Evolutionary conservation across 495 filamentous ascomycete genomes (phyloP).

Genomic region (Penicillium cinerascens): DNA sequence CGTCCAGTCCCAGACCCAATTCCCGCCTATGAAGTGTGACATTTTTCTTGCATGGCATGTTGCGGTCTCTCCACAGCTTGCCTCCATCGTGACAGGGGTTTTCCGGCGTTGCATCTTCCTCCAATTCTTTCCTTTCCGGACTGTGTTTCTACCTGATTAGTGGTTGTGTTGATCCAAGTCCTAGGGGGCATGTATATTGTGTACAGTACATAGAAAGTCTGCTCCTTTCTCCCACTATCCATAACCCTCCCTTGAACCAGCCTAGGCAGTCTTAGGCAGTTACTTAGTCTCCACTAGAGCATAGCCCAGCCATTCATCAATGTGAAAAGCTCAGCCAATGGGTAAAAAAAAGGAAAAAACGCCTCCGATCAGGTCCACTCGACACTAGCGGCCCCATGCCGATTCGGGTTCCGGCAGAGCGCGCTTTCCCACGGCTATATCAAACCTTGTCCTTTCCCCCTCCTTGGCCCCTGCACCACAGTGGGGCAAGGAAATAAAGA

Average conservation of each 20-base stretch:
- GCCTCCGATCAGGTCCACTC: slow-evolving; percentile 3
- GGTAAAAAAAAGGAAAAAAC: slow-evolving; percentile 2
- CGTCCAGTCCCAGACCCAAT: not conserved
- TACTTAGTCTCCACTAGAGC: not conserved
- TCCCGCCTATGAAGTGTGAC: slow-evolving; percentile 10
- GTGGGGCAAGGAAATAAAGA: slow-evolving; percentile 8
- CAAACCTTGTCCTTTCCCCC: not conserved
- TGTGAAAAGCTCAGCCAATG: not conserved
- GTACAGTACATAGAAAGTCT: slow-evolving; percentile 35
- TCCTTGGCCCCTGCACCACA: slow-evolving; percentile 7
- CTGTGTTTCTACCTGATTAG: slow-evolving; percentile 13
- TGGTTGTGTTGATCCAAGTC: slow-evolving; percentile 1
- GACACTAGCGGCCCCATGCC: slow-evolving; percentile 3
- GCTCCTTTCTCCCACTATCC: slow-evolving; percentile 12
- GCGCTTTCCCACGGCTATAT: slow-evolving; percentile 17
- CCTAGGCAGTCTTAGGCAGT: not conserved
- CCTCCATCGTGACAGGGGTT: slow-evolving; percentile 27
- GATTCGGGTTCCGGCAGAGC: slow-evolving; percentile 15
- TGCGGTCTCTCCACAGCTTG: slow-evolving; percentile 18
- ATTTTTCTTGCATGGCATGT: slow-evolving; percentile 28
- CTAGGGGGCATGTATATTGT: slow-evolving; percentile 25
- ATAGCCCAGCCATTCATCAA: not conserved
- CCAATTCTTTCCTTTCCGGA: slow-evolving; percentile 10
- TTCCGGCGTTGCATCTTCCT: slow-evolving; percentile 28
- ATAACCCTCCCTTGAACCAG: not conserved